Evolutionary conservation across 2,329 filamentous ascomycete species (phyloP).

Genomic region (Pseudocercospora macadamiae): DNA sequence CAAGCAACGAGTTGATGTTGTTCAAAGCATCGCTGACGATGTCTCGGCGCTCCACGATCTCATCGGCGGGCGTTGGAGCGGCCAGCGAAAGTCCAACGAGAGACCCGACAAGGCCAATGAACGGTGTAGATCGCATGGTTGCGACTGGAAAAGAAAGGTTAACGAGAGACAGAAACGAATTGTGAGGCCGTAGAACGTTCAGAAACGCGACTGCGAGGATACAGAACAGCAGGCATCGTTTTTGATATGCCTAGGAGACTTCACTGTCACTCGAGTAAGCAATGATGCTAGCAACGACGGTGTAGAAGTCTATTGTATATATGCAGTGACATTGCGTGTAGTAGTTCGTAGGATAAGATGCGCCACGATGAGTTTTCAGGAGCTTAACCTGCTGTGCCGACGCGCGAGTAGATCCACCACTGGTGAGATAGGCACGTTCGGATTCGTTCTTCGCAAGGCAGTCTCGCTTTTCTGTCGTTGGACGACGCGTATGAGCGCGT

Average conservation of each 20-base stretch:
- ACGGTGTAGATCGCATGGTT: conserved; percentile 4
- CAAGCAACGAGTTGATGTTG: not conserved
- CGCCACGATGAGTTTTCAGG: not conserved
- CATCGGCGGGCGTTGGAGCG: conserved; percentile 9
- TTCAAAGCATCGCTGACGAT: conserved; percentile 10
- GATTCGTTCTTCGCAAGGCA: no score
- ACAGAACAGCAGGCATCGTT: not conserved
- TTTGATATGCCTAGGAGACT: not conserved
- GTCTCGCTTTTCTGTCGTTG: no score
- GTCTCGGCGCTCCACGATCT: not conserved
- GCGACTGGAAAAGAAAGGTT: not conserved
- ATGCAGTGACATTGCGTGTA: not conserved
- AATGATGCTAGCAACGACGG: not conserved
- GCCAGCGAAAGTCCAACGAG: conserved; percentile 9
- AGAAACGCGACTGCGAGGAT: not conserved
- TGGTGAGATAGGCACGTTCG: no score
- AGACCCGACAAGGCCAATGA: conserved; percentile 6
- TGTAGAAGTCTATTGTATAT: not conserved
- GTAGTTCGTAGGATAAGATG: not conserved
- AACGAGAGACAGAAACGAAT: conserved; percentile 3
- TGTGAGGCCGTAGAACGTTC: not conserved
- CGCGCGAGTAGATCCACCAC: no score
- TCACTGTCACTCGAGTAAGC: not conserved
- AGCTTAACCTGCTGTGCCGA: no score
- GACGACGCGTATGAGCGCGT: no score